Base-by-base conservation (phyloP, 257 asterid genomes). In the Solanum peruvianum region DNA sequence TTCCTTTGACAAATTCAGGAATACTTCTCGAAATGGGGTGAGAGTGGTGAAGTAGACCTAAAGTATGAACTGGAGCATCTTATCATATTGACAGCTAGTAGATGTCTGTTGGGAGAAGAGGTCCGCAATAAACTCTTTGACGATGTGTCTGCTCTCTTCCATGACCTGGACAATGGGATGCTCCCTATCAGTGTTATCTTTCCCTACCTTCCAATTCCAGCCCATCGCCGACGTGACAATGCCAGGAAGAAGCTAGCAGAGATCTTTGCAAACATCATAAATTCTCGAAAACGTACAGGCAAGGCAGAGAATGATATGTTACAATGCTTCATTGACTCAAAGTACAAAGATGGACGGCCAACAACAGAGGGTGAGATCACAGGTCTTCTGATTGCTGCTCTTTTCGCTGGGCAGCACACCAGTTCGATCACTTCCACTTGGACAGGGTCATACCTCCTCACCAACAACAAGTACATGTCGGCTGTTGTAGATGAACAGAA, bases 391-490 rank as follows among this genome's bases (percentile, higher is more conserved):
- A 96, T 96, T 58, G 99, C 98, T 35, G 99, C 99, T 35, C 98
- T 96, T 60, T 96, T 96, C 31, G 98, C 99, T 20, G 99, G 99
- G 41, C 99, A 96, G 93, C 99, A 96, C 92, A 96, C 99, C 18
- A 96, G 99, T 52, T 96, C 98, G 86, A 96, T 96, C 76, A 96
- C 99, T 47, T 96, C 99, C 83, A 94, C 98, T 1, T 96, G 98
- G 99, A 89, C 99, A 0, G 99, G 98, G 31, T 96, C 98, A 1
- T 95, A 96, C 94, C 99, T 96, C 86, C 95, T 96, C 18, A 83
- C 92, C 89, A 92, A 96, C 94, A 92, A 92, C 9, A 92, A 94
- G 49, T 90, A 91, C 94, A 95, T 96, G 99, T 91, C 98, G 0
- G 88, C 94, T 6, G 98, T 93, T 41, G 15, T 90, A 86, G 93